phyloP scores from a whole-genome alignment of 305 asterid genomes.

The Galium porrigens region DNA sequence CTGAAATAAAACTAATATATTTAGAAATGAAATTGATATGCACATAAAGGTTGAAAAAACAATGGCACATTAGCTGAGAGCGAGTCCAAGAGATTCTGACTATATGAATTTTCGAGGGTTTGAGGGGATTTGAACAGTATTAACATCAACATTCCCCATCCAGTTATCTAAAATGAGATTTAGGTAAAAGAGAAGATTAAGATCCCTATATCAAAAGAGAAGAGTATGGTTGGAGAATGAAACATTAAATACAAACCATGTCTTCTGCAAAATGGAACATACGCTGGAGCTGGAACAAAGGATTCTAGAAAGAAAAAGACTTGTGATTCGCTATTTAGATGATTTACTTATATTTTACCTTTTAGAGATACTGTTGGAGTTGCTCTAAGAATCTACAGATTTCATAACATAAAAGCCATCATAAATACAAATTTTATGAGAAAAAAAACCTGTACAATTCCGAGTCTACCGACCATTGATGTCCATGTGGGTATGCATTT shows the following conservation, averaged over 20 bases:
- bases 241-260: neutral
- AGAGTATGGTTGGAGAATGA: no score
- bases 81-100: neutral
- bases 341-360: no score
- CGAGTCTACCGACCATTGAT: neutral
- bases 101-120: no score
- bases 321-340: neutral
- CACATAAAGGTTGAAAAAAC: constrained; percentile 1
- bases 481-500: neutral
- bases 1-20: constrained; percentile 27
- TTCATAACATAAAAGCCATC: neutral
- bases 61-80: neutral
- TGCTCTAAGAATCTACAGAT: neutral
- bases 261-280: neutral
- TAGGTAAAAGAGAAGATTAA: neutral
- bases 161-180: neutral
- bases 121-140: neutral
- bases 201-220: neutral
- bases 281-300: neutral
- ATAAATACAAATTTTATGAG: neutral
- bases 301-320: neutral
- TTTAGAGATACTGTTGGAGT: neutral
- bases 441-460: neutral
- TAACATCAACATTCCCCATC: no score
- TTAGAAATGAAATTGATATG: neutral